Percentiles rank a stretch among this genome's conserved stretches.
Evolutionary conservation across 345 rosid genomes (phyloP).

Genomic region (Eutrema japonicum): DNA sequence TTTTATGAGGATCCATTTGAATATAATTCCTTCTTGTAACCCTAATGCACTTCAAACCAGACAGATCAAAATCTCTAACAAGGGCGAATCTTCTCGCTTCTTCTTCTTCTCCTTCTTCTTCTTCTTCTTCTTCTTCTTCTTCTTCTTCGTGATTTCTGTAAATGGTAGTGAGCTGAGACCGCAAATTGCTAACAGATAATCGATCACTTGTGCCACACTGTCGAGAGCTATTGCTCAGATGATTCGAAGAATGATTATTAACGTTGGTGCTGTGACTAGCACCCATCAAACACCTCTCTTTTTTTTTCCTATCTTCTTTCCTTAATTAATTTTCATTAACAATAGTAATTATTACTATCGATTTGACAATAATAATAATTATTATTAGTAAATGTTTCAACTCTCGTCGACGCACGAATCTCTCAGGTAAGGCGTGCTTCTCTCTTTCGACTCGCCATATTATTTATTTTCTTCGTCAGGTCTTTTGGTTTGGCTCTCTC

Average conservation of each 20-base stretch:
- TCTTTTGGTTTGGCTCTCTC: background rate
- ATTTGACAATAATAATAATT: constrained; percentile 31
- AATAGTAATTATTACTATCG: constrained; percentile 5
- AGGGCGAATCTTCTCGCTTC: constrained; percentile 31
- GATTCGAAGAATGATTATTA: constrained; percentile 34
- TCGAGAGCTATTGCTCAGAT: constrained; percentile 36
- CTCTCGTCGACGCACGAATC: constrained; percentile 30
- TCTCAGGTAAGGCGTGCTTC: constrained; percentile 45
- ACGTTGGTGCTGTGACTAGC: constrained; percentile 43
- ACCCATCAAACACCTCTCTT: constrained; percentile 49
- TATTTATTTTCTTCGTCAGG: background rate
- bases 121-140: constrained; percentile 39
- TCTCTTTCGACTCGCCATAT: constrained; percentile 31
- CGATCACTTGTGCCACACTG: constrained; percentile 40
- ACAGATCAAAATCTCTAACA: constrained; percentile 58
- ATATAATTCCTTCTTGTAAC: constrained; percentile 60
- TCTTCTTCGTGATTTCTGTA: constrained; percentile 35
- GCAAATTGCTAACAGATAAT: constrained; percentile 35
- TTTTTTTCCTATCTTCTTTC: background rate
- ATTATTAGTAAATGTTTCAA: constrained; percentile 31
- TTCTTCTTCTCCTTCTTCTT: constrained; percentile 28
- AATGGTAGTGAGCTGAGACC: constrained; percentile 46
- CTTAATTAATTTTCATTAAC: background rate
- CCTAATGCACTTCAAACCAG: constrained; percentile 54
- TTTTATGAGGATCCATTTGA: constrained; percentile 73